Base-by-base conservation (phyloP, 495 filamentous ascomycete species). In the Talaromyces ruber region DNA sequence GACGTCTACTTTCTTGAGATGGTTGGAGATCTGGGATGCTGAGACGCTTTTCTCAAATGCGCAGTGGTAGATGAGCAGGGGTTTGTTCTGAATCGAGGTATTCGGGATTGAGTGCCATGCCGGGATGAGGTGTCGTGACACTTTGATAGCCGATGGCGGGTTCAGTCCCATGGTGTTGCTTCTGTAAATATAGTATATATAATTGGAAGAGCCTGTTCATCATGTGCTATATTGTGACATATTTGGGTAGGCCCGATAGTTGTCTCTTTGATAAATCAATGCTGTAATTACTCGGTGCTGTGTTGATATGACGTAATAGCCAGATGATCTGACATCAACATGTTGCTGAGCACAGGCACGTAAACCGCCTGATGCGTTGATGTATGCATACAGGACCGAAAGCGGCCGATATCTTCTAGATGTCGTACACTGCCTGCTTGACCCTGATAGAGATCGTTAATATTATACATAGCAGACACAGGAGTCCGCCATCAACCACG, bases 21-120 rank as follows among this genome's bases (percentile, higher is more conserved):
- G 84, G 12, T 73, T 65, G 57, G 86, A 78, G 21, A 90, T 81
- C 24, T 72, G 67, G 12, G 74, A 72, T 7, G 79, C 64, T 34
- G 79, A 72, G 29, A 74, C 73, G 45, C 77, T 51, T n/a, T 22
- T 18, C 4, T 68, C 65, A 65, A 87, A 86, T 43, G 76, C 80
- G 37, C 69, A 70, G 64, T 85, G 81, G 70, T 84, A 84, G 65
- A 88, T 84, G 39, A 88, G 72, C 32, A 90, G 77, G 1, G 86
- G 85, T 62, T 84, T 82, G 58, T 79, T 71, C 60, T 84, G 83
- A 62, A 89, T 79, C 43, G 83, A 84, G 4, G 85, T 87, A 62
- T 90, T 90, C 25, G 86, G 86, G 55, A 84, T 75, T n/a, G 77
- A 73, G 43, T 71, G 64, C 71, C 84, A 81, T 54, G 78, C 71